These are phyloP conservation scores for Pelargonium hybrid DNA, from an alignment of 441 rosid species.

Conservation along the genomic window DNA sequence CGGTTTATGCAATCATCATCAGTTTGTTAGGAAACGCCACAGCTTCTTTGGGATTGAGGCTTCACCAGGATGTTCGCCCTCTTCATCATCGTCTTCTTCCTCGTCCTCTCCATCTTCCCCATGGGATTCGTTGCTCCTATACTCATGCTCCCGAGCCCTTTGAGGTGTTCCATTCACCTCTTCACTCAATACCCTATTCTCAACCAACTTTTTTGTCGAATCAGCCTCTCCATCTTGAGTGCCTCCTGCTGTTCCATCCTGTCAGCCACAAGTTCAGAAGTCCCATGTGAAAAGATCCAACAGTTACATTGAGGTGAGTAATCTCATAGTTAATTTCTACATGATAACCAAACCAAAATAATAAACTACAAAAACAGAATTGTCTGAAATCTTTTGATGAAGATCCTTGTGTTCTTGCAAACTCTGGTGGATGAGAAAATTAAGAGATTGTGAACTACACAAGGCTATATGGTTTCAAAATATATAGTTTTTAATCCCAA, in stretches of 20 bases:
- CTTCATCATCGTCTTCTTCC: constrained; percentile 47
- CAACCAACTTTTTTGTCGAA: constrained; percentile 30
- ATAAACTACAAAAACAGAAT: background rate
- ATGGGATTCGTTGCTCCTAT: constrained; percentile 25
- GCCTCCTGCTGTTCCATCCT: constrained; percentile 35
- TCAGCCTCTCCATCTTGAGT: constrained; percentile 34
- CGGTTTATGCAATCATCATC: constrained; percentile 5
- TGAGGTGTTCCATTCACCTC: constrained; percentile 65
- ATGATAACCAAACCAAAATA: background rate
- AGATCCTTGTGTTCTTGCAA: background rate
- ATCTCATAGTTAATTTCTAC: background rate
- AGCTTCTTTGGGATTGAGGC: constrained; percentile 76
- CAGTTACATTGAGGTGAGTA: background rate
- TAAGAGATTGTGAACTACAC: too few relatives aligned
- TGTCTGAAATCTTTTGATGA: background rate
- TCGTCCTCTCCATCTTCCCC: constrained; percentile 27
- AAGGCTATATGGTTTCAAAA: too few relatives aligned
- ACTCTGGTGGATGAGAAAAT: background rate
- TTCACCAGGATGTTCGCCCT: constrained; percentile 65
- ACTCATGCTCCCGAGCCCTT: constrained; percentile 27
- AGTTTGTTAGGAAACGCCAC: constrained; percentile 82
- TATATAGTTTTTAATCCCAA: too few relatives aligned
- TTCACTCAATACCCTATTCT: constrained; percentile 47
- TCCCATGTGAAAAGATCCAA: background rate
- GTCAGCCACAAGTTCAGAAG: constrained; percentile 14